phyloP scores from a whole-genome alignment of 2,329 filamentous ascomycete species.

The Epichloe hybrida region DNA sequence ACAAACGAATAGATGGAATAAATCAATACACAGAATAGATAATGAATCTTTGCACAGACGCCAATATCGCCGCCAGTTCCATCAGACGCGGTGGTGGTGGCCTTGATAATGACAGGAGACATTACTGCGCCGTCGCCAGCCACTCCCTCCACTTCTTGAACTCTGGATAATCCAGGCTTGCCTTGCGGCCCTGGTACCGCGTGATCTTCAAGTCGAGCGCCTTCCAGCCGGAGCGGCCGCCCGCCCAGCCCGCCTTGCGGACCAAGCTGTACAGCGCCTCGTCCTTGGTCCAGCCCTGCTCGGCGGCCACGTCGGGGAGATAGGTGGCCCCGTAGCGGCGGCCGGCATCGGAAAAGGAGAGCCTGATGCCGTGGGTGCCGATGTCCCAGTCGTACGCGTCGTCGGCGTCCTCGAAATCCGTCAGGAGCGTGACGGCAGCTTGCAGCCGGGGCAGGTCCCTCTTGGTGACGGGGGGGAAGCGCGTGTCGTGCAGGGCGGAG shows the following conservation, averaged over 20 bases:
- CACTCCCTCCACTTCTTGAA: conserved; percentile 73
- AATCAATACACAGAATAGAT: no score
- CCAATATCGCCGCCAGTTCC: no score
- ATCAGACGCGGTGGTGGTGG: no score
- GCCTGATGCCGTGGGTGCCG: conserved; percentile 74
- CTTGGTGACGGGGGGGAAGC: conserved; percentile 46
- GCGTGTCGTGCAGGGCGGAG: conserved; percentile 52
- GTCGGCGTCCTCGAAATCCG: conserved; percentile 64
- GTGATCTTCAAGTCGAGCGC: conserved; percentile 68
- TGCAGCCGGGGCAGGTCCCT: conserved; percentile 44
- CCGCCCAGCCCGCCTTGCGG: conserved; percentile 87
- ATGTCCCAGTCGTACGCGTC: conserved; percentile 75
- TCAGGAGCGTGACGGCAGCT: conserved; percentile 68
- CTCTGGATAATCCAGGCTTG: conserved; percentile 54
- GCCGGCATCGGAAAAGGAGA: conserved; percentile 65
- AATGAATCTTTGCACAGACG: no score
- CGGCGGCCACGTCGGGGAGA: conserved; percentile 76
- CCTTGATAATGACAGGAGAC: not conserved
- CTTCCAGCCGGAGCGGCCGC: conserved; percentile 65
- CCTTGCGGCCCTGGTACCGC: conserved; percentile 76
- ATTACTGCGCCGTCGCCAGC: conserved; percentile 24
- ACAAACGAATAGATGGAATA: no score
- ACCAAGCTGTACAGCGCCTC: conserved; percentile 82
- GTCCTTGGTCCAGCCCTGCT: conserved; percentile 93
- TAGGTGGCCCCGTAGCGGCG: conserved; percentile 76